A percentile compares a stretch with the other conserved stretches of the same genome.
These are phyloP conservation scores for Alternaria incomplexa DNA, from an alignment of 2,329 filamentous ascomycete species.

Conservation along the genomic window DNA sequence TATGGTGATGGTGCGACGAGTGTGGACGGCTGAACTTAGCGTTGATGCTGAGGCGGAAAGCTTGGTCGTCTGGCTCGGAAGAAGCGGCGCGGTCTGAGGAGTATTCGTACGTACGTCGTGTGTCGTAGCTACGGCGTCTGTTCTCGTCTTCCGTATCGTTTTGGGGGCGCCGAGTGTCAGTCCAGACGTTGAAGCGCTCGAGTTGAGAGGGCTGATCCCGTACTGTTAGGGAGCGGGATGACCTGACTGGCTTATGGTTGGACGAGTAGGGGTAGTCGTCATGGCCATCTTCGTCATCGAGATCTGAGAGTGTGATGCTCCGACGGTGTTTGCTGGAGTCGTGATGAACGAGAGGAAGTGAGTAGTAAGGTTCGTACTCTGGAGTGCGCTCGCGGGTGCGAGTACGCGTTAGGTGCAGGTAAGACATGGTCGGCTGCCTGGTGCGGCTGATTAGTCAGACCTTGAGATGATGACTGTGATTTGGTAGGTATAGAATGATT, in stretches of 20 bases:
- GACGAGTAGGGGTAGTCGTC: constrained; percentile 40
- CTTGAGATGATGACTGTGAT: background rate
- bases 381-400: constrained; percentile 29
- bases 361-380: constrained; percentile 20
- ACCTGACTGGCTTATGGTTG: constrained; percentile 15
- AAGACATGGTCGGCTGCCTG: constrained; percentile 30
- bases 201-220: constrained; percentile 34
- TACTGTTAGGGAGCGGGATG: constrained; percentile 35
- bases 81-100: constrained; percentile 12
- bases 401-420: constrained; percentile 27
- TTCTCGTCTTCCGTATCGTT: constrained; percentile 13
- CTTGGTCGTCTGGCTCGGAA: constrained; percentile 24
- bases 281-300: constrained; percentile 29
- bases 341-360: constrained; percentile 27
- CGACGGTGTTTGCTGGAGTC: constrained; percentile 34
- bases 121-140: constrained; percentile 5
- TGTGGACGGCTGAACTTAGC: constrained; percentile 27
- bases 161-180: constrained; percentile 12
- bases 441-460: background rate
- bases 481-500: background rate
- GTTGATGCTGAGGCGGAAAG: constrained; percentile 30
- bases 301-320: constrained; percentile 27
- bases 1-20: constrained; percentile 16
- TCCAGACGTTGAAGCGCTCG: constrained; percentile 44
- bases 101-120: constrained; percentile 12